Base-by-base conservation (phyloP, 2,329 filamentous ascomycete species). In the Ophiobolus disseminans region DNA sequence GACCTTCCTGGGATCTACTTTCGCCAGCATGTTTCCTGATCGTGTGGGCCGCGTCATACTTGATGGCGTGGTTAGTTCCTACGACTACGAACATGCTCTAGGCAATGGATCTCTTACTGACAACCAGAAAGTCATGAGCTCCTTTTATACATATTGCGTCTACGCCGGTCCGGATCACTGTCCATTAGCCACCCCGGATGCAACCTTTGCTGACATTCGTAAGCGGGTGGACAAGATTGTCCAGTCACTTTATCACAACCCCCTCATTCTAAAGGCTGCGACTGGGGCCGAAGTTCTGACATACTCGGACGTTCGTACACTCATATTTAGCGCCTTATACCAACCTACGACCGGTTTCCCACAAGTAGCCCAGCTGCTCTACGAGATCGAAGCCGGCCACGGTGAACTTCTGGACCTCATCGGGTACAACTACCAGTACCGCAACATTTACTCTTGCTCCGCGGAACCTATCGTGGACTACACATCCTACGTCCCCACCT, bases 81-180 rank as follows among this genome's bases (percentile, higher is more conserved):
- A 63, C 22, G 68, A 70, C 28, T 70, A 71, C 55, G 67, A 68
- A 9, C 45, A 69, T 21, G 68, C 73, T 40, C 53, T 73, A 3
- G 76, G 74, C 42, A 68, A 68, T 13, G 68, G 73, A 40, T 77
- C 73, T 48, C 59, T 81, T 4, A 43, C 66, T 8, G 76, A 80
- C 50, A 71, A 75, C 3, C 76, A 80, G 46, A 76, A 75, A 26
- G 72, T 66, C 19, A 66, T 79, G 55, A 53, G 69, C 1, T 59
- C 64, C 2, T 78, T 81, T 60, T 80, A 77, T 62, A 72, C 69
- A 3, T 74, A 73, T 40, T 81, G 79, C 48, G 67, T 75, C 19
- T 57, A 66, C 31, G 69, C 70, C 4, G 78, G 78, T 0, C 72
- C 73, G 4, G 62, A 67, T 1, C 32, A 39, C 4, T 81, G 79